phyloP scores from a whole-genome alignment of 75 land plant species.

The Cunninghamia lanceolata region DNA sequence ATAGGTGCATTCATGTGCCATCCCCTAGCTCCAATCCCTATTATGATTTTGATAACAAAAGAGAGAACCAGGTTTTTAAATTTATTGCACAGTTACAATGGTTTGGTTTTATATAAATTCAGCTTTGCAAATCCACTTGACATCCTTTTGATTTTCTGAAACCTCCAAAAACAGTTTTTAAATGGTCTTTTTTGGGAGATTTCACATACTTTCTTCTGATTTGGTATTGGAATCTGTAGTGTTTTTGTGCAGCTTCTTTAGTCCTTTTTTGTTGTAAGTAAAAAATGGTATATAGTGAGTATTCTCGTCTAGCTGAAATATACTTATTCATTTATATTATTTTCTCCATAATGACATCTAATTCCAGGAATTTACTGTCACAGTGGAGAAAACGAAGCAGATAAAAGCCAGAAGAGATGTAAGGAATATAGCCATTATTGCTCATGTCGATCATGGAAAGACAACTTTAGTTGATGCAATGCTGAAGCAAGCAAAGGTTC shows the following conservation, averaged over 20 bases:
- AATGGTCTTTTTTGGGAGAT: neutral
- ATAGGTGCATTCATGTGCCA: too few relatives aligned
- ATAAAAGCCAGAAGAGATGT: conserved; percentile 62
- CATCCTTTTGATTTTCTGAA: neutral
- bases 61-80: neutral
- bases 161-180: neutral
- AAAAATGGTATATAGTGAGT: neutral
- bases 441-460: conserved; percentile 98
- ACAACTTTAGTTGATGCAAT: conserved; percentile 95
- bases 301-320: neutral
- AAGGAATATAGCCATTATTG: conserved; percentile 91
- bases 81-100: neutral
- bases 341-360: neutral
- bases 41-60: neutral
- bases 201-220: neutral
- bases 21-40: too few relatives aligned
- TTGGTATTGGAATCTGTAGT: neutral
- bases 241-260: neutral
- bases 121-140: neutral
- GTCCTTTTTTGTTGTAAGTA: neutral
- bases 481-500: conserved; percentile 94
- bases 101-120: neutral
- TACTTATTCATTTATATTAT: neutral
- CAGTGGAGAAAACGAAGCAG: conserved; percentile 45
- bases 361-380: neutral